Conservation (phyloP, 305 asterid species). For the Plantago coronopus region DNA sequence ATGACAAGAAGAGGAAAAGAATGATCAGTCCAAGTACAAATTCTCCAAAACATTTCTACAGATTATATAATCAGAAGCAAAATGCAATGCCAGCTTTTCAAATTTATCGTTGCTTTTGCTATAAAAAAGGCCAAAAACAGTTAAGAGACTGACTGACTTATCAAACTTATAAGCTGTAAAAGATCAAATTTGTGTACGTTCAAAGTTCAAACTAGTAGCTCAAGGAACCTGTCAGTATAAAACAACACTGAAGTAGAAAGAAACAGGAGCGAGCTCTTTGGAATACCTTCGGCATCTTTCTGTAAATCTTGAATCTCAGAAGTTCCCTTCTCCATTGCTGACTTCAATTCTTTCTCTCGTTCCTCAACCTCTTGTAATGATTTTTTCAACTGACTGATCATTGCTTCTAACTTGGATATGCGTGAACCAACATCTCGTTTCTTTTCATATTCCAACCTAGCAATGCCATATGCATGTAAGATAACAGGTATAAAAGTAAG, state of each 20-base stretch:
- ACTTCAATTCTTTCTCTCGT: slow-evolving; percentile 61
- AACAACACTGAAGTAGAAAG: not conserved
- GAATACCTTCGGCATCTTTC: slow-evolving; percentile 66
- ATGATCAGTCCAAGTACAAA: too few species aligned
- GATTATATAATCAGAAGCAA: too few species aligned
- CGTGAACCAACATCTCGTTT: slow-evolving; percentile 82
- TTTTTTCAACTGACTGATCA: slow-evolving; percentile 48
- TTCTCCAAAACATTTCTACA: too few species aligned
- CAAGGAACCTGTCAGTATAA: not conserved
- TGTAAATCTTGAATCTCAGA: slow-evolving; percentile 59
- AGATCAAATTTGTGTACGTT: slow-evolving; percentile 12
- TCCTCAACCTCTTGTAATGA: slow-evolving; percentile 56
- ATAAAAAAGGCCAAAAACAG: too few species aligned
- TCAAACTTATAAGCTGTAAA: not conserved
- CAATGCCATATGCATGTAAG: slow-evolving; percentile 27
- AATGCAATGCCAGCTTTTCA: too few species aligned
- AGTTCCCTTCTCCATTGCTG: slow-evolving; percentile 54
- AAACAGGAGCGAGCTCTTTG: not conserved
- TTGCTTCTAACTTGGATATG: slow-evolving; percentile 75
- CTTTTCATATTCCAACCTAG: slow-evolving; percentile 92
- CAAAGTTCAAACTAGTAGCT: slow-evolving; percentile 9
- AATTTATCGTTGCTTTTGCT: too few species aligned
- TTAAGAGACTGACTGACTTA: too few species aligned
- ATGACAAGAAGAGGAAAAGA: too few species aligned
- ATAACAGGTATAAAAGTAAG: not conserved